A percentile compares a stretch with the other conserved stretches of the same genome.
phyloP scores from a whole-genome alignment of 768 basidiomycete species.

The Suillus luteus region DNA sequence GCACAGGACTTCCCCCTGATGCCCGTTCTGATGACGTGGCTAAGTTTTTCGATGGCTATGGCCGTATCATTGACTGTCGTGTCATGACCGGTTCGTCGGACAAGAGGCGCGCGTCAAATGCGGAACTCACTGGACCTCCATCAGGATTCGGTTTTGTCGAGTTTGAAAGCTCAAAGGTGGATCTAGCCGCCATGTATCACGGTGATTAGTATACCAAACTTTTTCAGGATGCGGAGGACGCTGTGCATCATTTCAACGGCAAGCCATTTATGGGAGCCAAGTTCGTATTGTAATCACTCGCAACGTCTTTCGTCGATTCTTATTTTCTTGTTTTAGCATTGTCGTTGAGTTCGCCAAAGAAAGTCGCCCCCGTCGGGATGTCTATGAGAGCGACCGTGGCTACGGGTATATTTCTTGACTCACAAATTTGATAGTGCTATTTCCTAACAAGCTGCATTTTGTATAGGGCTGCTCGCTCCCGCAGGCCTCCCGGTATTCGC shows the following conservation, averaged over 20 bases:
- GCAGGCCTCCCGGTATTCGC: slow-evolving; percentile 80
- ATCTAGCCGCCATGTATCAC: slow-evolving; percentile 1
- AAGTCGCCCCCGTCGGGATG: slow-evolving; percentile 79
- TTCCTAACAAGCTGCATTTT: slow-evolving; percentile 16
- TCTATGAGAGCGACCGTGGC: slow-evolving; percentile 57
- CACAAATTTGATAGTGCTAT: slow-evolving; percentile 11
- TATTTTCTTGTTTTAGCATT: slow-evolving; percentile 53
- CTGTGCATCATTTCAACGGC: slow-evolving; percentile 82
- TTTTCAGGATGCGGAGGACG: slow-evolving; percentile 90
- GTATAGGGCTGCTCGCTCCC: slow-evolving; percentile 57
- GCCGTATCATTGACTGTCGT: slow-evolving; percentile 85
- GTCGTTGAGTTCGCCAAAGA: slow-evolving; percentile 98
- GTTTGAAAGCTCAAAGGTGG: slow-evolving; percentile 82
- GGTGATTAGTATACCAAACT: slow-evolving; percentile 16
- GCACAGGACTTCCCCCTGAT: slow-evolving; percentile 77
- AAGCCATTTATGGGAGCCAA: slow-evolving; percentile 88
- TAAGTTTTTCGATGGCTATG: slow-evolving; percentile 90
- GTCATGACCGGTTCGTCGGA: slow-evolving; percentile 84
- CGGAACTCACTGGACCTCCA: slow-evolving; percentile 23
- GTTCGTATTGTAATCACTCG: slow-evolving; percentile 42
- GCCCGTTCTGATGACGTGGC: slow-evolving; percentile 81
- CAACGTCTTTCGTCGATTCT: slow-evolving; percentile 6
- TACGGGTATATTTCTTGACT: slow-evolving; percentile 48
- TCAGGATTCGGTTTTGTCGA: slow-evolving; percentile 96
- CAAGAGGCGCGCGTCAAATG: slow-evolving; percentile 18